phyloP scores from a whole-genome alignment of 2,329 filamentous ascomycete genomes.

The Bertia moriformis region DNA sequence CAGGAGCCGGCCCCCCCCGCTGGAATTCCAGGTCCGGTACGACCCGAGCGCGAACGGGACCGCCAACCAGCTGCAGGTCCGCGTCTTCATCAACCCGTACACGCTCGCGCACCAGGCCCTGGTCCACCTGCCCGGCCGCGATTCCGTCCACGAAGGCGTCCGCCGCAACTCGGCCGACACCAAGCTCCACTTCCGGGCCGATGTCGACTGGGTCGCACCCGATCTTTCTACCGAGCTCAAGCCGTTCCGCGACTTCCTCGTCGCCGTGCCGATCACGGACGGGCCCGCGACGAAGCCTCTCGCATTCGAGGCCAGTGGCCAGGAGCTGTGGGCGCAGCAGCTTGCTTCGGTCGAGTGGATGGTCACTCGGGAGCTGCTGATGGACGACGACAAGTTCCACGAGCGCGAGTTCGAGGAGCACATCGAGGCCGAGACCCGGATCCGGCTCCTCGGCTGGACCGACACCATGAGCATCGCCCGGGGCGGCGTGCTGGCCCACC shows the following conservation, averaged over 20 bases:
- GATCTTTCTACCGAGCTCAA: conserved; percentile 2
- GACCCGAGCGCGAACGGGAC: neutral
- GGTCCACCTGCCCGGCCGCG: neutral
- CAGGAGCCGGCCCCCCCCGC: too few relatives aligned
- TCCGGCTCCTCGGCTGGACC: conserved; percentile 17
- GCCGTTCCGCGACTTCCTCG: too few relatives aligned
- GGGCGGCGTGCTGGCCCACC: conserved; percentile 25
- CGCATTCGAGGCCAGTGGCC: conserved; percentile 2
- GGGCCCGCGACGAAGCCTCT: too few relatives aligned
- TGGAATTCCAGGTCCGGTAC: too few relatives aligned
- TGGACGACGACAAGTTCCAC: conserved; percentile 8
- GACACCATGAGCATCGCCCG: conserved; percentile 9
- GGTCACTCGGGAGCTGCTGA: conserved; percentile 13
- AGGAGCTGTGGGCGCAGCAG: conserved; percentile 9
- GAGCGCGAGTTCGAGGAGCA: conserved; percentile 24
- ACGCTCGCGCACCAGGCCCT: conserved; percentile 4
- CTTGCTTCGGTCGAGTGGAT: conserved; percentile 15
- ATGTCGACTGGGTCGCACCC: neutral
- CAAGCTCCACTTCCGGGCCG: neutral
- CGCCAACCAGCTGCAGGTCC: neutral
- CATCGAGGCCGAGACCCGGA: conserved; percentile 12
- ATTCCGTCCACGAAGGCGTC: too few relatives aligned
- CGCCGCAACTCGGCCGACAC: too few relatives aligned
- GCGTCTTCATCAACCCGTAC: conserved; percentile 2
- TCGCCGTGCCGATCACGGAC: too few relatives aligned